phyloP scores from a whole-genome alignment of 148 eudicot genomes.

The Oxyria digyna region DNA sequence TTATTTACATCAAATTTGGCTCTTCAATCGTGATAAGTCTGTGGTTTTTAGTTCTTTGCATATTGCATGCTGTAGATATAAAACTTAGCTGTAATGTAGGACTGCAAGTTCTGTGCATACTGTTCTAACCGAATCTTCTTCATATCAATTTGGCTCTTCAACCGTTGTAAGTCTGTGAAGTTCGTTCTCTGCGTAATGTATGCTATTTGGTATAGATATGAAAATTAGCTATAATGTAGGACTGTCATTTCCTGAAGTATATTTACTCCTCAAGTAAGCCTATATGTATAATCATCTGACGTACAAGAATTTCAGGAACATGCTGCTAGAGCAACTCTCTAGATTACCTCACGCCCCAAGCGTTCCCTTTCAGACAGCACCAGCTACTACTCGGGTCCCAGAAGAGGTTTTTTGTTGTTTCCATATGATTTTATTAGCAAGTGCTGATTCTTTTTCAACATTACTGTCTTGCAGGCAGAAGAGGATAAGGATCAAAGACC shows the following conservation, averaged over 20 bases:
- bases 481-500: conserved; percentile 47
- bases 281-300: not conserved
- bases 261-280: not conserved
- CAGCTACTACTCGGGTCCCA: conserved; percentile 42
- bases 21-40: not conserved
- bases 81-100: not conserved
- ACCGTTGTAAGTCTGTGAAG: conserved; percentile 7
- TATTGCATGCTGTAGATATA: not conserved
- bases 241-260: not conserved
- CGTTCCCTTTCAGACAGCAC: conserved; percentile 58
- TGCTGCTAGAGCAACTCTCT: conserved; percentile 70
- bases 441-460: not conserved
- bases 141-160: not conserved
- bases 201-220: not conserved
- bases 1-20: not conserved
- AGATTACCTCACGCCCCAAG: conserved; percentile 65
- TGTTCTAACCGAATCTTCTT: not conserved
- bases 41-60: not conserved
- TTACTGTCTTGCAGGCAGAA: conserved; percentile 32
- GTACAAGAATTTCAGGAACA: conserved; percentile 33
- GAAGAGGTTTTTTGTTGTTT: conserved; percentile 36
- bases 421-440: not conserved
- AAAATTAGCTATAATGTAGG: not conserved
- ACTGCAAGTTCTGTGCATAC: no score
- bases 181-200: not conserved